Evolutionary conservation across 805 yeast genomes (phyloP).

Genomic region (Kazachstania africana): DNA sequence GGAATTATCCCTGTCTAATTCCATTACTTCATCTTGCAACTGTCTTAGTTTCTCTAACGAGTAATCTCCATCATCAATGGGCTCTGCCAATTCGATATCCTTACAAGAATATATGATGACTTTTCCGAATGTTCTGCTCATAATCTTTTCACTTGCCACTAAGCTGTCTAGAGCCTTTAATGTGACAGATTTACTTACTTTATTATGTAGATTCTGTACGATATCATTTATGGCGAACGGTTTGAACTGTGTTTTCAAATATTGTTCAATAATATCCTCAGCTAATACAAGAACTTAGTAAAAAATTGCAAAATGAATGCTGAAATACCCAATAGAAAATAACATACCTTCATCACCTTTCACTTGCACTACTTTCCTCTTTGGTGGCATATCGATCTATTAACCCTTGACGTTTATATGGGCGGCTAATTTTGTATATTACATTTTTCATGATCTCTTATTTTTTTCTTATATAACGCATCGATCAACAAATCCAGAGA

Average conservation of each 20-base stretch:
- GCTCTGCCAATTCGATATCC: slow-evolving; percentile 17
- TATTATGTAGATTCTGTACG: slow-evolving; percentile 33
- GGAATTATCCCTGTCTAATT: slow-evolving; percentile 12
- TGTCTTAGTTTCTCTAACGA: slow-evolving; percentile 13
- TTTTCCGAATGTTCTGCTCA: slow-evolving; percentile 35
- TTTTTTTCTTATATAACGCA: no score
- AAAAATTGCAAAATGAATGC: not conserved
- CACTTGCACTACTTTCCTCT: slow-evolving; percentile 8
- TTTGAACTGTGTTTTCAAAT: slow-evolving; percentile 33
- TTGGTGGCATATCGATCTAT: slow-evolving; percentile 6
- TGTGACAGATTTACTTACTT: slow-evolving; percentile 26
- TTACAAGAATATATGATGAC: slow-evolving; percentile 32
- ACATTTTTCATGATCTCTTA: no score
- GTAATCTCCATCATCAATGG: slow-evolving; percentile 2
- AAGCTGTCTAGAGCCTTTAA: slow-evolving; percentile 29
- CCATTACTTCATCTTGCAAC: slow-evolving; percentile 15
- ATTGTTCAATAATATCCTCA: slow-evolving; percentile 26
- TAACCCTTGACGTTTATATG: not conserved
- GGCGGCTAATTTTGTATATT: no score
- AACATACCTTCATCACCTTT: slow-evolving; percentile 12
- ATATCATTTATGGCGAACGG: slow-evolving; percentile 40
- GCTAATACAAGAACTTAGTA: no score
- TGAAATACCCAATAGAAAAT: not conserved
- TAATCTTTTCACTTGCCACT: slow-evolving; percentile 24
- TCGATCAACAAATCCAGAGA: no score